Base-by-base conservation (phyloP, 2,329 filamentous ascomycete genomes). In the Xylaria multiplex region DNA sequence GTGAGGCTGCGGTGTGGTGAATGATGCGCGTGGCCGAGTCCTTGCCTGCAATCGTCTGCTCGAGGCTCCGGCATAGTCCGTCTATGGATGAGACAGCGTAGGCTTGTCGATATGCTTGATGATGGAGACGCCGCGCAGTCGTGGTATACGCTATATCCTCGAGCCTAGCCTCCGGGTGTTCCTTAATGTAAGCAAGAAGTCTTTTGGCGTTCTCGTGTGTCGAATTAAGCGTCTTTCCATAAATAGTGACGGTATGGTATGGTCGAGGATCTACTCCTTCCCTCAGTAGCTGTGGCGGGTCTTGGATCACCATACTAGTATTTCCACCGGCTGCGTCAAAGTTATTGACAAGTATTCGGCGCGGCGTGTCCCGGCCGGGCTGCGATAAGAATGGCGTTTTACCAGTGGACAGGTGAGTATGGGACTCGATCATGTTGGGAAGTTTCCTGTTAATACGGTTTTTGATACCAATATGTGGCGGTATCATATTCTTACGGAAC, bases 31-130 rank as follows among this genome's bases (percentile, higher is more conserved):
- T 16, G 77, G 62, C 55, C 1, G 37, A 79, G 75, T 59, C 81
- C 73, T 3, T 77, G 82, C 81, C n/a, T 85, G 71, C 30, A 81
- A 77, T 75, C 76, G 67, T 3, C 79, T 74, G 46, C 83, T 78
- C 57, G 79, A 81, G 67, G 84, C 77, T 37, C 85, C 81, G 76
- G 81, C 42, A 83, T 67, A 81, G 77, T 13, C 14, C 42, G 8
- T 43, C 32, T 4, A 54, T 2, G 7, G 58, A 58, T 1, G 45
- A 53, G 16, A 40, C 64, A 8, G 48, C 59, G 32, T 48, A 50
- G 8, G 59, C 64, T 24, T 49, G 64, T 1, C 64, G 52, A 9
- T 57, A 59, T 11, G 46, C 37, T 19, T 70, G 57, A 27, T 65
- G 56, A 16, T 70, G 63, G 2, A 68, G 48, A 11, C 70, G 68